Conservation (phyloP, 768 basidiomycete species). For the Lentinula aciculospora region DNA sequence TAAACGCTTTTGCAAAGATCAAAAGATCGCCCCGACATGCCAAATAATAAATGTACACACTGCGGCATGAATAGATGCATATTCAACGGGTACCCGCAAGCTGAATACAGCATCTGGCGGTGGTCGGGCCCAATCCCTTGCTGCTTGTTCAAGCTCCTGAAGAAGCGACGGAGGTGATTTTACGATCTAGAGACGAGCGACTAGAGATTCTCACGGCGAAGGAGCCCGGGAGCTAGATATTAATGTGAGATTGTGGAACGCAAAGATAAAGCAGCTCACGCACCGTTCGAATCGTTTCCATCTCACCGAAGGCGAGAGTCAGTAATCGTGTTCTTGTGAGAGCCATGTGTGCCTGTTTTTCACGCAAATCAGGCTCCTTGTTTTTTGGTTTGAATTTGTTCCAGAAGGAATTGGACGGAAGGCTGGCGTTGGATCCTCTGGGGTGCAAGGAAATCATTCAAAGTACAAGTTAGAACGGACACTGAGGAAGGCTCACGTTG, state of each 20-base stretch:
- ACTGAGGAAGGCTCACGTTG: constrained; percentile 52
- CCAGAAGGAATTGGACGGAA: constrained; percentile 48
- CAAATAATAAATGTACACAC: constrained; percentile 35
- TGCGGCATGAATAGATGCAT: constrained; percentile 77
- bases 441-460: constrained; percentile 30
- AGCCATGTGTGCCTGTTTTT: constrained; percentile 55
- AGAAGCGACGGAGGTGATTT: constrained; percentile 3
- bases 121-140: constrained; percentile 83
- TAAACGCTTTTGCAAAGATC: constrained; percentile 46
- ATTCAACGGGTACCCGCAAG: constrained; percentile 83
- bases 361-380: constrained; percentile 60
- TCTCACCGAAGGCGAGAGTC: constrained; percentile 77
- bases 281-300: constrained; percentile 81
- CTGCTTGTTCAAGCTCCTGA: constrained; percentile 77
- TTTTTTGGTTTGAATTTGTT: constrained; percentile 68
- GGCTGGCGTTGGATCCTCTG: constrained; percentile 60
- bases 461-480: constrained; percentile 13
- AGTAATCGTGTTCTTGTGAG: constrained; percentile 70
- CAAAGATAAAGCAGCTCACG: constrained; percentile 11
- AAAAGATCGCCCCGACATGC: constrained; percentile 12
- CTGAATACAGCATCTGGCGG: constrained; percentile 74
- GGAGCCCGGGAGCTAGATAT: constrained; percentile 56
- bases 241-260: constrained; percentile 11
- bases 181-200: not conserved
- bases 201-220: constrained; percentile 44